A percentile compares a stretch with the other conserved stretches of the same genome.
Evolutionary conservation across 2,329 filamentous ascomycete genomes (phyloP).

Genomic region (Aspergillus spinulosporus): DNA sequence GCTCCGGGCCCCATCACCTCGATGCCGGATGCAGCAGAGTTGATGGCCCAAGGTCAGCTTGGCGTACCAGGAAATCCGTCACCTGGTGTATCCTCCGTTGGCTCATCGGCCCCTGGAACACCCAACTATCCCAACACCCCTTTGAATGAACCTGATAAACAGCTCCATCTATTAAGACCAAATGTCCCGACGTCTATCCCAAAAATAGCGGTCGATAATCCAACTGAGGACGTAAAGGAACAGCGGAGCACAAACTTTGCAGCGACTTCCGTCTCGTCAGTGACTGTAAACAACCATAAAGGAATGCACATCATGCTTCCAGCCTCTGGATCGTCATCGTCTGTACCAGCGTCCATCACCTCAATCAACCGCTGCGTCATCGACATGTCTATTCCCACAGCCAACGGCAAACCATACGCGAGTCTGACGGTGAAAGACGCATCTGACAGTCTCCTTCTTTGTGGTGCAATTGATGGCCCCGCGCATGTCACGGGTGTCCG

Average conservation of each 20-base stretch:
- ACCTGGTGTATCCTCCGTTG: conserved; percentile 44
- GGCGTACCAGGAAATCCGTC: conserved; percentile 46
- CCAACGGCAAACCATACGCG: conserved; percentile 64
- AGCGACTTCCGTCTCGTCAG: conserved; percentile 49
- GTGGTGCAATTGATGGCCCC: conserved; percentile 75
- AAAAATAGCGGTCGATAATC: conserved; percentile 21
- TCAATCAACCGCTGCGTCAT: conserved; percentile 71
- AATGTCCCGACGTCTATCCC: conserved; percentile 39
- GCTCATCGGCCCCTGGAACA: conserved; percentile 39
- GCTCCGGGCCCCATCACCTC: conserved; percentile 47
- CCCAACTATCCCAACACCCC: conserved; percentile 41
- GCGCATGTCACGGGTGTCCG: conserved; percentile 76
- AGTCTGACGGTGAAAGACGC: conserved; percentile 70
- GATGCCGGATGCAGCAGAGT: conserved; percentile 56
- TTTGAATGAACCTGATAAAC: conserved; percentile 36
- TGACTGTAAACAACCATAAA: conserved; percentile 67
- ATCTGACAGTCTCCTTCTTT: conserved; percentile 69
- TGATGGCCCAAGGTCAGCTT: conserved; percentile 52
- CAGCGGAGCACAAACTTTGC: conserved; percentile 51
- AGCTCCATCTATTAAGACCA: conserved; percentile 36
- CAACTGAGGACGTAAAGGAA: conserved; percentile 24
- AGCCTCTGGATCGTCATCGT: conserved; percentile 66
- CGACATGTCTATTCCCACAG: conserved; percentile 70
- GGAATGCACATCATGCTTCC: conserved; percentile 77
- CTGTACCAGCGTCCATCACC: conserved; percentile 71